phyloP scores from a whole-genome alignment of 805 yeast species.

The Myxozyma lipomycoides region DNA sequence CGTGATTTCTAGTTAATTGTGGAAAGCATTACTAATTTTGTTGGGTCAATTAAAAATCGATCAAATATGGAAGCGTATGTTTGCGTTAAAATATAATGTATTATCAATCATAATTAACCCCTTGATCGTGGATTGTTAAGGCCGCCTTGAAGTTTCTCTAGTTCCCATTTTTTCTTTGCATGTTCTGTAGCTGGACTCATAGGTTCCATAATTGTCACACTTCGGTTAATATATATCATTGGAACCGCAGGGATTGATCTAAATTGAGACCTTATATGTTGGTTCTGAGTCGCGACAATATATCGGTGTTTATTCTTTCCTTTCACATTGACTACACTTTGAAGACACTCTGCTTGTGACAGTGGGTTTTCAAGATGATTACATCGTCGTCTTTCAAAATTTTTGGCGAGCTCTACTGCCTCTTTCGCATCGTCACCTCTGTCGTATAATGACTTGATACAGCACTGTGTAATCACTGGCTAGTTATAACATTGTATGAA shows the following conservation, averaged over 20 bases:
- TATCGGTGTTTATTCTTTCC: slow-evolving; percentile 88
- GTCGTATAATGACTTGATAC: slow-evolving; percentile 76
- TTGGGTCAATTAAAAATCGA: too few species aligned
- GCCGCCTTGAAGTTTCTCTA: slow-evolving; percentile 67
- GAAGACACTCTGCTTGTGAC: slow-evolving; percentile 71
- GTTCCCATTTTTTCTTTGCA: slow-evolving; percentile 52
- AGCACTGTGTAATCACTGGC: slow-evolving; percentile 84
- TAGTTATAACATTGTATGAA: slow-evolving; percentile 3
- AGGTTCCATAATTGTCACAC: slow-evolving; percentile 97
- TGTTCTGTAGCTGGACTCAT: slow-evolving; percentile 64
- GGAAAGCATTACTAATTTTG: too few species aligned
- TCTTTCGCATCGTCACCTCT: slow-evolving; percentile 48
- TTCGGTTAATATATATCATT: slow-evolving; percentile 74
- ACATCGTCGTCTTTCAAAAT: slow-evolving; percentile 88
- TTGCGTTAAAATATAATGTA: too few species aligned
- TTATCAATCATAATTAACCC: slow-evolving; percentile 3
- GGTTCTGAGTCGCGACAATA: slow-evolving; percentile 79
- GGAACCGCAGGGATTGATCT: slow-evolving; percentile 88
- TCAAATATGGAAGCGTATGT: too few species aligned
- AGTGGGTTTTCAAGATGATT: slow-evolving; percentile 63
- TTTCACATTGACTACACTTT: slow-evolving; percentile 60
- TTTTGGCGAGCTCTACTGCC: slow-evolving; percentile 77
- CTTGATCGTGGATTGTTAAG: slow-evolving; percentile 54
- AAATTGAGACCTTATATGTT: slow-evolving; percentile 60
- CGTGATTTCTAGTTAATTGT: neutral